Evolutionary conservation across 176 grass and related monocot genomes (phyloP), one percentile per base, ranked within the genome.

Genomic region (Oryza brachyantha): DNA sequence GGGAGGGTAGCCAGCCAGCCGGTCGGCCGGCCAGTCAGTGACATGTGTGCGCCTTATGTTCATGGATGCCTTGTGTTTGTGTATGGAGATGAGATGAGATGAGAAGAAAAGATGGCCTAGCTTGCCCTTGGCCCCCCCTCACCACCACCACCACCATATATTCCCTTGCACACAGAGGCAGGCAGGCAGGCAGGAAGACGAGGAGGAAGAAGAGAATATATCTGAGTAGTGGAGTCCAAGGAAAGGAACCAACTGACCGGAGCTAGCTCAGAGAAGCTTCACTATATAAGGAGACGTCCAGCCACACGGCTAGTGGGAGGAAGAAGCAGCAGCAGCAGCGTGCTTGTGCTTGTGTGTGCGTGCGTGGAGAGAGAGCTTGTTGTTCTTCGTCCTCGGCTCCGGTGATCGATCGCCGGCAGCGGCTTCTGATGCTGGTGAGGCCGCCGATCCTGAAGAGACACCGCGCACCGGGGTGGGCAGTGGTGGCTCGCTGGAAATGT

Each of bases 161-260:
- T 88, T 71, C 88, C 78, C 85, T 81, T 62, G 67, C 71, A 24
- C 73, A 74, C 72, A 5, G 16, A 50, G 5, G 5, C 46, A 50
- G 5, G 46, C 60, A 45, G 21, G 16, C 21, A 65, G 39, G 40
- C 19, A 77, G 11, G 74, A 34, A 8, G 60, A 27, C 2, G 32
- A 19, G 0, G 48, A 58, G 35, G 52, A 31, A 46, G 70, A 37
- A 59, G 79, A 36, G 79, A 36, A 81, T 79, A 68, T 83, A 78
- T 88, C 80, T 21, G 61, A 70, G 84, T 48, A 82, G 80, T 83
- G 74, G 74, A 83, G 80, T 88, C 80, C 80, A 78, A 88, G 48
- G 61, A 73, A 88, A 83, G 74, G 68, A 83, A 68, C 74, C 85
- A 43, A 46, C 85, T 34, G 5, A 39, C 48, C 45, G 42, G 5